Conservation (phyloP, 768 basidiomycete genomes). For the Auricularia cornea region DNA sequence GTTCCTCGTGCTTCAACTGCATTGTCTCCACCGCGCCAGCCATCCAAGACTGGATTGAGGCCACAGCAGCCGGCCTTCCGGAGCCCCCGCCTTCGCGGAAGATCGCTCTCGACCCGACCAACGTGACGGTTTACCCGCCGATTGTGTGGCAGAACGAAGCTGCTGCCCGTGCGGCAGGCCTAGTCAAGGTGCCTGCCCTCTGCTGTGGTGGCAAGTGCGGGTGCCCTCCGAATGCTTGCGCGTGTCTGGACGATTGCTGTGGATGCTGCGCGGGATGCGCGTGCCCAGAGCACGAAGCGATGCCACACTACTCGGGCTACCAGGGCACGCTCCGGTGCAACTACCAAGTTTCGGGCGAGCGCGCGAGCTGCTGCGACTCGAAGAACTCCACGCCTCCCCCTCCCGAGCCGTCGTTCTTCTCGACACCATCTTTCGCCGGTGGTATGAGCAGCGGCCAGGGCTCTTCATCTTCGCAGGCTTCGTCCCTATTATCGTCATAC, state of each 20-base stretch:
- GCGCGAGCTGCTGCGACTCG: background rate
- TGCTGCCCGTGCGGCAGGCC: slow-evolving; percentile 36
- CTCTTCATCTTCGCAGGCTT: background rate
- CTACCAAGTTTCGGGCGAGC: background rate
- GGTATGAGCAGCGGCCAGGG: background rate
- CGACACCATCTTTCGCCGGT: background rate
- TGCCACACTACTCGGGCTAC: background rate
- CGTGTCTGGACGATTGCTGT: slow-evolving; percentile 48
- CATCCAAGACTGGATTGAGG: slow-evolving; percentile 50
- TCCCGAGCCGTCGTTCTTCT: background rate
- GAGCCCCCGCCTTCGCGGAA: slow-evolving; percentile 34
- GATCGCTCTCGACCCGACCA: slow-evolving; percentile 42
- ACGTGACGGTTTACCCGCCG: slow-evolving; percentile 38
- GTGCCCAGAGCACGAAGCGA: background rate
- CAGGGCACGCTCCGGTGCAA: background rate
- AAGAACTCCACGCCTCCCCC: background rate
- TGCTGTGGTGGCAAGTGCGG: slow-evolving; percentile 58
- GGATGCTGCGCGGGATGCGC: slow-evolving; percentile 34
- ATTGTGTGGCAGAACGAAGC: slow-evolving; percentile 5
- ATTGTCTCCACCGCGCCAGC: slow-evolving; percentile 8
- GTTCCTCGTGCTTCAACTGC: slow-evolving; percentile 9
- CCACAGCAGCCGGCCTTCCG: slow-evolving; percentile 59
- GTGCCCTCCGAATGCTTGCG: slow-evolving; percentile 46
- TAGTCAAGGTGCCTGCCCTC: slow-evolving; percentile 53
- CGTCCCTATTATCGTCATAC: background rate